A percentile compares a stretch with the other conserved stretches of the same genome.
Evolutionary conservation across 176 grass and related monocot species (phyloP).

Genomic region (Hordeum marinum): DNA sequence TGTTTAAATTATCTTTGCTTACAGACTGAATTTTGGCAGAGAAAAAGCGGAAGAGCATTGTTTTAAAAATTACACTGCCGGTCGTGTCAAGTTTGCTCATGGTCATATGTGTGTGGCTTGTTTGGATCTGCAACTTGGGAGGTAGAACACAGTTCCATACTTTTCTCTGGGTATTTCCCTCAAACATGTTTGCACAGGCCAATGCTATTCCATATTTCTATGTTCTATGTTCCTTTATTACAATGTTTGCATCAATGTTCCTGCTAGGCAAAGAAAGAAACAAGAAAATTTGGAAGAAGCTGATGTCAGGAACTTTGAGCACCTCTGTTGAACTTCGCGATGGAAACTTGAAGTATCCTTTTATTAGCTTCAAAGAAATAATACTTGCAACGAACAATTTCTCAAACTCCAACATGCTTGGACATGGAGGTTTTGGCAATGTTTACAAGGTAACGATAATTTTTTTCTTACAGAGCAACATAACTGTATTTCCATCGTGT

Average conservation of each 20-base stretch:
- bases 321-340: not conserved
- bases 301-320: not conserved
- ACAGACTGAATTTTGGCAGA: not conserved
- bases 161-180: not conserved
- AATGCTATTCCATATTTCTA: not conserved
- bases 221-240: not conserved
- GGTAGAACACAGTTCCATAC: not conserved
- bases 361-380: not conserved
- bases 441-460: conserved; percentile 11
- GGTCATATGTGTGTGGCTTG: not conserved
- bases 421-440: conserved; percentile 13
- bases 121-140: not conserved
- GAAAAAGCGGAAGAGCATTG: not conserved
- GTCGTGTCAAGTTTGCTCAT: conserved; percentile 3
- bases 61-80: not conserved
- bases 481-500: not conserved
- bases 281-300: not conserved
- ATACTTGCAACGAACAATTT: conserved; percentile 12
- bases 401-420: conserved; percentile 3
- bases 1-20: not conserved
- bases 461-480: not conserved
- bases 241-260: not conserved
- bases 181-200: not conserved
- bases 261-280: not conserved
- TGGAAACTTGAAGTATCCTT: not conserved